Conservation (phyloP, 2,329 filamentous ascomycete species). For the Fusarium musae region DNA sequence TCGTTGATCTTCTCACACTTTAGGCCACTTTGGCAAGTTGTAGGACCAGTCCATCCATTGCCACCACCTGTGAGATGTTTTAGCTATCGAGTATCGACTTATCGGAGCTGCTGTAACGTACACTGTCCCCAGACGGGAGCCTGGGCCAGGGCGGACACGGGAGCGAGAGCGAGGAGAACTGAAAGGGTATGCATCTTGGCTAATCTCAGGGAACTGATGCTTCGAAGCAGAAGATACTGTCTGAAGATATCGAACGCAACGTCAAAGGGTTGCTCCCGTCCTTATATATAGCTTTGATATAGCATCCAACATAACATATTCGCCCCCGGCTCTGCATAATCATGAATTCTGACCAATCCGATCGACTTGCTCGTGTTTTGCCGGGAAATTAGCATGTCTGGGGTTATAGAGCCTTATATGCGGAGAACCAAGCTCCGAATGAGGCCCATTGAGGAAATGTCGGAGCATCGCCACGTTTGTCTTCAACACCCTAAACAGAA, state of each 20-base stretch:
- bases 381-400: neutral
- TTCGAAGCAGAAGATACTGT: neutral
- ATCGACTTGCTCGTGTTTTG: neutral
- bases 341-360: neutral
- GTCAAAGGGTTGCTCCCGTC: neutral
- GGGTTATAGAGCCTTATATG: neutral
- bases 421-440: conserved; percentile 31
- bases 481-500: conserved; percentile 3
- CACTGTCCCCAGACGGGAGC: conserved; percentile 18
- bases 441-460: conserved; percentile 21
- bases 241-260: neutral
- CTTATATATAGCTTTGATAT: conserved; percentile 8
- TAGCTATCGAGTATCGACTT: neutral
- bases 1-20: conserved; percentile 23
- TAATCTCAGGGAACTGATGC: neutral
- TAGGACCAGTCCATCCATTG: neutral
- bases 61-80: neutral
- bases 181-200: conserved; percentile 9
- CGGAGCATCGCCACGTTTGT: conserved; percentile 16
- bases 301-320: neutral
- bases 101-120: neutral
- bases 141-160: conserved; percentile 7
- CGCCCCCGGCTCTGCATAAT: neutral
- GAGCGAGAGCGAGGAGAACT: conserved; percentile 11
- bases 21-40: conserved; percentile 1